phyloP scores from a whole-genome alignment of 768 basidiomycete genomes.

The Tephrocybe sp. region DNA sequence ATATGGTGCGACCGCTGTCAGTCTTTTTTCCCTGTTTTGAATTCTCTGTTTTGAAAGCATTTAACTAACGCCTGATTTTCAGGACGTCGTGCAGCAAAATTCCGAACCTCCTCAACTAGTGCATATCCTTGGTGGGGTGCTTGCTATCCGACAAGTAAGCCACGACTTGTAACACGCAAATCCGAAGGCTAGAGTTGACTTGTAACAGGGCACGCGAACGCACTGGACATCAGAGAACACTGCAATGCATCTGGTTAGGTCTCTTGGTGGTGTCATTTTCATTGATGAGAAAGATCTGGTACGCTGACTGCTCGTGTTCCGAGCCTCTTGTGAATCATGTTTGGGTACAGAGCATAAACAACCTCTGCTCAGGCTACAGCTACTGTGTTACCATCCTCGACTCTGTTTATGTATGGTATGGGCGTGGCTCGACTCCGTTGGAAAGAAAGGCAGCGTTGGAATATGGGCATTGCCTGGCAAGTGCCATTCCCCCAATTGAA shows the following conservation, averaged over 20 bases:
- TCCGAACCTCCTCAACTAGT: constrained; percentile 67
- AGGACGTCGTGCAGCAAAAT: constrained; percentile 55
- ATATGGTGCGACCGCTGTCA: constrained; percentile 66
- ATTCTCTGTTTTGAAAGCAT: constrained; percentile 1
- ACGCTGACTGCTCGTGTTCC: constrained; percentile 18
- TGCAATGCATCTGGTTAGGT: constrained; percentile 75
- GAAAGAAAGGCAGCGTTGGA: constrained; percentile 64
- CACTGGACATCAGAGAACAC: constrained; percentile 84
- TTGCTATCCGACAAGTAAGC: constrained; percentile 75
- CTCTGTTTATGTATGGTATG: constrained; percentile 80
- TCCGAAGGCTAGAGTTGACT: background rate
- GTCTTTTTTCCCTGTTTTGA: constrained; percentile 23
- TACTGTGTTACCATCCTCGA: constrained; percentile 74
- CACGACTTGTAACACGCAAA: background rate
- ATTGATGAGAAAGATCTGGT: constrained; percentile 79
- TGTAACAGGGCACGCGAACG: constrained; percentile 57
- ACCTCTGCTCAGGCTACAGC: constrained; percentile 83
- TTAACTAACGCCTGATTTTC: background rate
- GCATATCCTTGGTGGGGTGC: constrained; percentile 60
- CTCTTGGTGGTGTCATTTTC: constrained; percentile 44
- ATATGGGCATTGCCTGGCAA: constrained; percentile 55
- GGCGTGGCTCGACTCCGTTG: constrained; percentile 57
- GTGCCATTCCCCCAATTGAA: constrained; percentile 44
- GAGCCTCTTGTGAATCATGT: background rate
- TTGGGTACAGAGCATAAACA: constrained; percentile 49